A percentile compares a stretch with the other conserved stretches of the same genome.
phyloP scores from a whole-genome alignment of 192 early-diverging fungal genomes.

The Tieghemiomyces parasiticus region DNA sequence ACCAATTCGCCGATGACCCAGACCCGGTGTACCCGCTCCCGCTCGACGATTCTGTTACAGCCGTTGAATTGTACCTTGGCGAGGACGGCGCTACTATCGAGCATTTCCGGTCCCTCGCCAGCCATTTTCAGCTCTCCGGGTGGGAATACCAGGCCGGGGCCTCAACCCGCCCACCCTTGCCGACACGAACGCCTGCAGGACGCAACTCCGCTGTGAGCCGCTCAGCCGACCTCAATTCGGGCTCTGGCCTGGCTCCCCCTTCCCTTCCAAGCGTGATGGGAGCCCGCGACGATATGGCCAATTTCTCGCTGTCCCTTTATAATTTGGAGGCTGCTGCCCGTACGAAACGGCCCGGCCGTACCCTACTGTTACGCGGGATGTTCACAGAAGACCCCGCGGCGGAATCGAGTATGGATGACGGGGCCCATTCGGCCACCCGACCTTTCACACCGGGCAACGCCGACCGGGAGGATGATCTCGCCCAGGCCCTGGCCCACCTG shows the following conservation, averaged over 20 bases:
- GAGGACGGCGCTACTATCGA: not conserved
- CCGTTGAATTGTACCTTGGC: not conserved
- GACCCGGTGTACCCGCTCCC: not conserved
- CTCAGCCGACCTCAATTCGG: not conserved
- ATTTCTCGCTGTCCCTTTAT: not conserved
- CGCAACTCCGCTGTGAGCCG: not conserved
- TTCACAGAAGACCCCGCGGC: not conserved
- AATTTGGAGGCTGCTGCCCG: not conserved
- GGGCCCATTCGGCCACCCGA: too few relatives aligned
- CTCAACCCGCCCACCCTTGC: not conserved
- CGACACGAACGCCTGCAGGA: not conserved
- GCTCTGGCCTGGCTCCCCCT: not conserved
- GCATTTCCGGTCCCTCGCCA: not conserved
- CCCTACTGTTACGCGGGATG: not conserved
- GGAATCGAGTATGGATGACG: too few relatives aligned
- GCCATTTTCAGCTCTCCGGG: slow-evolving; percentile 7
- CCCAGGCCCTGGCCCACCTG: not conserved
- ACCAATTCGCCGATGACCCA: slow-evolving; percentile 10
- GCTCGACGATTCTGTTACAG: not conserved
- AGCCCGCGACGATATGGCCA: too few relatives aligned
- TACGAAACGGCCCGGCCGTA: not conserved
- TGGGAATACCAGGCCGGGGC: not conserved
- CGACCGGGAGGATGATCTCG: not conserved
- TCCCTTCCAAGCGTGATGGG: not conserved
- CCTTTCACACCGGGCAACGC: too few relatives aligned